Evolutionary conservation across 352 stramenopile species (phyloP), one percentile per base, ranked within the genome.

Genomic region (Globisporangium perplexum): DNA sequence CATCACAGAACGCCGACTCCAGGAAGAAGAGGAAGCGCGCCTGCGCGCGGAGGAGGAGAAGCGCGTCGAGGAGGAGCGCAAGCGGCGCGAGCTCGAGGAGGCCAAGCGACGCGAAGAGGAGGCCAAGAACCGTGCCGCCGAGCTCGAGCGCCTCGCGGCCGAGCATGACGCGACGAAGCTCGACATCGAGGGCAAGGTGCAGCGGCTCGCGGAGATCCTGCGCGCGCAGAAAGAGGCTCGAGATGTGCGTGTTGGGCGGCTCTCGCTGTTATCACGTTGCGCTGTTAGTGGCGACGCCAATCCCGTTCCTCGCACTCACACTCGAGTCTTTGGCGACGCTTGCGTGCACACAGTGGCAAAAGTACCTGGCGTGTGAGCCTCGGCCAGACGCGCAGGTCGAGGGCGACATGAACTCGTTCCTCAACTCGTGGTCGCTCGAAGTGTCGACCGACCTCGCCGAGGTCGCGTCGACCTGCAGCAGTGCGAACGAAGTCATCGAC

Each of bases 361-460:
- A 84, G 42, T 90, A 90, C 36, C 43, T 93, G 17, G 72, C 77
- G 38, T 93, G 79, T 15, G 77, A 93, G 26, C 66, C 74, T 14
- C 79, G 76, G 15, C 80, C 76, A 0, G 79, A 90, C 35, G 77
- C 80, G 3, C 69, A 81, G 39, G 63, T 84, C 4, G 79, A 93
- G 50, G 73, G 74, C 49, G 80, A 93, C 52, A 84, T 93, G 73
- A 90, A 90, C 54, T 85, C 77, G 44, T 91, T 89, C 57, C 47
- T 93, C 17, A 88, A 91, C 59, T 83, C 77, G 33, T 92, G 77
- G 77, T 66, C 80, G 39, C 54, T 88, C 18, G 80, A 90, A 17
- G 70, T 71, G 12, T 66, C 74, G 7, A 71, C 69, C 0, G 61
- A 82, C 22, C 48, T 88, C 4, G 22, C 72, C 10, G 71, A 82